phyloP scores from a whole-genome alignment of 495 filamentous ascomycete species.

The Echria macrotheca region DNA sequence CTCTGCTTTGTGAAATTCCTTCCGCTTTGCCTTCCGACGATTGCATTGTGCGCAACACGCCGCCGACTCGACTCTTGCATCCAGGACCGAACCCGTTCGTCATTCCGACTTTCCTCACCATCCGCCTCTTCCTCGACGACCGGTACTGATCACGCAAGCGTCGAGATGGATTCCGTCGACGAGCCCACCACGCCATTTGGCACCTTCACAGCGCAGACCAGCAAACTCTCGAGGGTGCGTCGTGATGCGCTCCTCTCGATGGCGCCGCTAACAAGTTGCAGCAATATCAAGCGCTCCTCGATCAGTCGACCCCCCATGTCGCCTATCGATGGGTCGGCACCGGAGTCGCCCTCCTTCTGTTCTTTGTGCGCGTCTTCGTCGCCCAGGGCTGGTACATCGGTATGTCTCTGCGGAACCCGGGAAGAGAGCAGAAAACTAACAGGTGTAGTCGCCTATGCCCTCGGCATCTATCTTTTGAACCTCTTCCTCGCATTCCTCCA shows the following conservation, averaged over 20 bases:
- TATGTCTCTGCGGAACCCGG: constrained; percentile 51
- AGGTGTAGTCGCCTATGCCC: constrained; percentile 82
- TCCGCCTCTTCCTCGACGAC: too few species aligned
- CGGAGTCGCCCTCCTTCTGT: constrained; percentile 62
- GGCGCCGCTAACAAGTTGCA: constrained; percentile 29
- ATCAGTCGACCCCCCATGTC: constrained; percentile 83
- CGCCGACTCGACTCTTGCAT: too few species aligned
- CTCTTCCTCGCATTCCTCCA: constrained; percentile 98
- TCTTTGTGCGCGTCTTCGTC: constrained; percentile 82
- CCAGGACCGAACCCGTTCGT: too few species aligned
- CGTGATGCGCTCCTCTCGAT: too few species aligned
- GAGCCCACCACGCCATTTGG: constrained; percentile 29
- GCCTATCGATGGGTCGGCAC: constrained; percentile 87
- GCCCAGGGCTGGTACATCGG: constrained; percentile 99
- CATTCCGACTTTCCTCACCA: too few species aligned
- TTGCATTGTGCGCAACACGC: too few species aligned
- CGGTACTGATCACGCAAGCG: too few species aligned
- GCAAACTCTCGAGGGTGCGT: constrained; percentile 39
- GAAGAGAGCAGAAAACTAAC: not conserved
- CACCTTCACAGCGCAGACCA: constrained; percentile 26
- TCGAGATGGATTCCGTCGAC: constrained; percentile 22
- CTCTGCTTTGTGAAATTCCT: too few species aligned
- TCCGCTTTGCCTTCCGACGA: too few species aligned
- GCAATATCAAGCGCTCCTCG: constrained; percentile 93
- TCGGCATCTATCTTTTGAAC: constrained; percentile 98